Evolutionary conservation across 768 basidiomycete species (phyloP).

Genomic region (Tricholoma flavovirens): DNA sequence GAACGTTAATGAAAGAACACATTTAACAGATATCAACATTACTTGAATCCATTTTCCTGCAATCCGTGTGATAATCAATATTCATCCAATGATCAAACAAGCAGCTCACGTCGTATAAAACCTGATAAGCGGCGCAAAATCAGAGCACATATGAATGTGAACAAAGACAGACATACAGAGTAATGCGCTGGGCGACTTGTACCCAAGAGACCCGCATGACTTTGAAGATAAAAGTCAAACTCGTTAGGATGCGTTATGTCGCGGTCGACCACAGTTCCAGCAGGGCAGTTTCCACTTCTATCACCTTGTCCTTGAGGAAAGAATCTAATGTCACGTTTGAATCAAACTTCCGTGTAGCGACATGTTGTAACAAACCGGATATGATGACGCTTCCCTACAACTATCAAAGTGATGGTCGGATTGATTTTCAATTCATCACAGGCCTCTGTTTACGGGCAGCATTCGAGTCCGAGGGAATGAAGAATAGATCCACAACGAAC

Average conservation of each 20-base stretch:
- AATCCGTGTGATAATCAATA: neutral
- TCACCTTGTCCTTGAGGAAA: slow-evolving; percentile 42
- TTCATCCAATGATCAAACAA: neutral
- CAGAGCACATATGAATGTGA: neutral
- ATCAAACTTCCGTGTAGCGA: neutral
- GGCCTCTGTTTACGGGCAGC: slow-evolving; percentile 43
- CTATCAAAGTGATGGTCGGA: slow-evolving; percentile 66
- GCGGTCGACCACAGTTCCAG: slow-evolving; percentile 73
- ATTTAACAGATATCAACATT: slow-evolving; percentile 12
- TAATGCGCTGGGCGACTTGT: slow-evolving; percentile 55
- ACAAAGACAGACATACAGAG: slow-evolving; percentile 27
- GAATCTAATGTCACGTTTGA: slow-evolving; percentile 24
- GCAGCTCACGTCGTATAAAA: slow-evolving; percentile 36
- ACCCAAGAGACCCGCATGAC: slow-evolving; percentile 72
- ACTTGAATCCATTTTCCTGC: slow-evolving; percentile 60
- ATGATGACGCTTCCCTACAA: slow-evolving; percentile 78
- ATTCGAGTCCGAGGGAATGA: neutral
- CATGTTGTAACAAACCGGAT: slow-evolving; percentile 30
- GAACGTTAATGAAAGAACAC: neutral
- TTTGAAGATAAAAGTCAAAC: slow-evolving; percentile 74
- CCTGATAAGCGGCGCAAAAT: slow-evolving; percentile 18
- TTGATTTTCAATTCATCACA: slow-evolving; percentile 52
- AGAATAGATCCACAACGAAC: slow-evolving; percentile 27
- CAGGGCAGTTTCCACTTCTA: slow-evolving; percentile 64
- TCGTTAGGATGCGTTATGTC: slow-evolving; percentile 67